Percentiles rank a stretch among this genome's conserved stretches.
Evolutionary conservation across 495 filamentous ascomycete species (phyloP).

Genomic region (Talaromyces liani): DNA sequence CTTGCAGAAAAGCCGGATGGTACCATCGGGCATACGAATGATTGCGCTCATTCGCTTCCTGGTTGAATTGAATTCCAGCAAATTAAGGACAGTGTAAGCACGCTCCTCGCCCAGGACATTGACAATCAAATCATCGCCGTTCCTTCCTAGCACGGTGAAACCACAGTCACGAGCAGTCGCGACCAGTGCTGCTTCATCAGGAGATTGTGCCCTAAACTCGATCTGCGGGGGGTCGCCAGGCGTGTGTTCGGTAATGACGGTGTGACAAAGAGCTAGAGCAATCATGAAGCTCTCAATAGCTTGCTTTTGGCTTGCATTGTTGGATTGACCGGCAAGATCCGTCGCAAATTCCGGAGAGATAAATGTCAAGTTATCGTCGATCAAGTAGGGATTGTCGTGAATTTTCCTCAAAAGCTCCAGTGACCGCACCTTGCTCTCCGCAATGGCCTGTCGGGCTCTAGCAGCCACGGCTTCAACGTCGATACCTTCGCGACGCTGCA

Average conservation of each 20-base stretch:
- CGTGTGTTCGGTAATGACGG: slow-evolving; percentile 84
- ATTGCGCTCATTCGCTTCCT: slow-evolving; percentile 98
- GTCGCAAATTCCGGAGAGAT: slow-evolving; percentile 80
- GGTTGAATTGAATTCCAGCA: slow-evolving; percentile 94
- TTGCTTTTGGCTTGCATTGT: slow-evolving; percentile 60
- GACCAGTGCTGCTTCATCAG: slow-evolving; percentile 93
- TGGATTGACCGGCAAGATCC: slow-evolving; percentile 70
- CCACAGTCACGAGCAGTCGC: slow-evolving; percentile 92
- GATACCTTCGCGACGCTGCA: slow-evolving; percentile 84
- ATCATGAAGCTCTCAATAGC: slow-evolving; percentile 91
- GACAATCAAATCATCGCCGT: slow-evolving; percentile 68
- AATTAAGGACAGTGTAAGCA: slow-evolving; percentile 84
- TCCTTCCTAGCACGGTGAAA: slow-evolving; percentile 84
- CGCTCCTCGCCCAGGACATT: slow-evolving; percentile 82
- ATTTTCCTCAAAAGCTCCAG: slow-evolving; percentile 63
- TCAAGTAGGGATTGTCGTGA: slow-evolving; percentile 85
- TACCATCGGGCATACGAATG: slow-evolving; percentile 89
- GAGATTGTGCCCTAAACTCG: slow-evolving; percentile 94
- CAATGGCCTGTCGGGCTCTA: slow-evolving; percentile 70
- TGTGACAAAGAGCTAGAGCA: slow-evolving; percentile 89
- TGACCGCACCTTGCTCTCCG: slow-evolving; percentile 63
- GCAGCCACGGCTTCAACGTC: slow-evolving; percentile 75
- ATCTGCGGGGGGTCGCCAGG: slow-evolving; percentile 86
- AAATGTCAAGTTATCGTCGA: slow-evolving; percentile 85
- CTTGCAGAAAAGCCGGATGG: slow-evolving; percentile 92